phyloP scores from a whole-genome alignment of 331 rosid genomes.

The Malus hybrid region DNA sequence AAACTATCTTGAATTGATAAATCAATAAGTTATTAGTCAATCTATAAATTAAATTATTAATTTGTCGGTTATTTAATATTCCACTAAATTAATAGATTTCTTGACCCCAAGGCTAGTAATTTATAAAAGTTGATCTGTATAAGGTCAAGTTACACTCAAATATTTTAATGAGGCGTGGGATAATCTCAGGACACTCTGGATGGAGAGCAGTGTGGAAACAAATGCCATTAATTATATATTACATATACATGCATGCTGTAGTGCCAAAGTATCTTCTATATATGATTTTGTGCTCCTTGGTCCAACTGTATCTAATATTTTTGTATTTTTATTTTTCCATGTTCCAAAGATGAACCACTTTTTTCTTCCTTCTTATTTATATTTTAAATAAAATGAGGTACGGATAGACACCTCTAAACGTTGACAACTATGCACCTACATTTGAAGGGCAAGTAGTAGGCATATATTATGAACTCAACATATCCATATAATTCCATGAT shows the following conservation, averaged over 20 bases:
- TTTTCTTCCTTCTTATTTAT: neutral
- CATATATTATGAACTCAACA: no score
- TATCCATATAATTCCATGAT: no score
- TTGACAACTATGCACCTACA: neutral
- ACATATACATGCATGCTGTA: neutral
- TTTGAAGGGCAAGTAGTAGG: neutral
- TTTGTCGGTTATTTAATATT: no score
- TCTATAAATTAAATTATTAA: no score
- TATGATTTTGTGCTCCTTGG: neutral
- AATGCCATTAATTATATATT: no score
- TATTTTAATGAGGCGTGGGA: neutral
- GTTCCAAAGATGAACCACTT: neutral
- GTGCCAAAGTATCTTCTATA: neutral
- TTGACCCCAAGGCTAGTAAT: no score
- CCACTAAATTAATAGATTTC: no score
- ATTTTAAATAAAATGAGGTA: neutral
- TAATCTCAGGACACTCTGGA: neutral
- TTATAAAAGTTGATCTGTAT: neutral
- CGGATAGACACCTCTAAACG: neutral
- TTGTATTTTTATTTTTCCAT: neutral
- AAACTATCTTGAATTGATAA: no score
- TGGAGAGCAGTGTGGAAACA: no score
- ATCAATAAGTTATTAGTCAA: no score
- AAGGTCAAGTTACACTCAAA: neutral
- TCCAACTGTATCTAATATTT: neutral